Evolutionary conservation across 345 rosid species (phyloP), one percentile per base, ranked within the genome.

Genomic region (Populus simonii): DNA sequence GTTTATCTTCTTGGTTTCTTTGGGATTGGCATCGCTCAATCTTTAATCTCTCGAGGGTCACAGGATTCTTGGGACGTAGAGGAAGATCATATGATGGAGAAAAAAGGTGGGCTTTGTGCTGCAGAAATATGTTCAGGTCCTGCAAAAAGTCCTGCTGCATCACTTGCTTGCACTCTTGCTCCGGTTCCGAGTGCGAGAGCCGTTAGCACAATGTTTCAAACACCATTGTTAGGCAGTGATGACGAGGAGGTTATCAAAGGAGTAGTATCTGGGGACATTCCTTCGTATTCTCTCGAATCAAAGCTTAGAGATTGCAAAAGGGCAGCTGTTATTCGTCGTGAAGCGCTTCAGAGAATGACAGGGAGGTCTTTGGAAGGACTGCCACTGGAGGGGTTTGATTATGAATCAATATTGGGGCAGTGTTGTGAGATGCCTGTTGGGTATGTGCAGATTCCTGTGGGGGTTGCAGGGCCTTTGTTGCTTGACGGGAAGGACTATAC

Each of bases 11-110:
- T 86, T 13, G 88, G 88, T 22, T 94, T 94, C 83, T 94, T 94
- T 67, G 97, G 98, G 61, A 90, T 94, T 76, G 98, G 86, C 33
- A 89, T 92, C 65, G 98, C 91, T 45, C 98, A 94, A 84, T 94
- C 94, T 2, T 89, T 88, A 68, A 87, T 85, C 75, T 63, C 89
- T 31, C 94, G 96, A 72, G 87, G 92, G 35, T 89, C 97, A 3
- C 73, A 73, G 31, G 95, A 93, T n/a, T 71, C 85, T 12, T 90
- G 93, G 92, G 95, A 89, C 68, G 78, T 84, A 36, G 85, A 88
- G 55, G 92, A 87, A 7, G 70, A 69, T 1, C 16, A 55, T 17
- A n/a, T 78, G 8, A n/a, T 72, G 35, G 20, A 63, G 23, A 65
- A 67, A 39, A 73, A 74, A 6, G 23, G 65, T 4, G 29, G 29